These are phyloP conservation scores for Arabidopsis hybrid DNA, from an alignment of 441 rosid species.

Conservation along the genomic window DNA sequence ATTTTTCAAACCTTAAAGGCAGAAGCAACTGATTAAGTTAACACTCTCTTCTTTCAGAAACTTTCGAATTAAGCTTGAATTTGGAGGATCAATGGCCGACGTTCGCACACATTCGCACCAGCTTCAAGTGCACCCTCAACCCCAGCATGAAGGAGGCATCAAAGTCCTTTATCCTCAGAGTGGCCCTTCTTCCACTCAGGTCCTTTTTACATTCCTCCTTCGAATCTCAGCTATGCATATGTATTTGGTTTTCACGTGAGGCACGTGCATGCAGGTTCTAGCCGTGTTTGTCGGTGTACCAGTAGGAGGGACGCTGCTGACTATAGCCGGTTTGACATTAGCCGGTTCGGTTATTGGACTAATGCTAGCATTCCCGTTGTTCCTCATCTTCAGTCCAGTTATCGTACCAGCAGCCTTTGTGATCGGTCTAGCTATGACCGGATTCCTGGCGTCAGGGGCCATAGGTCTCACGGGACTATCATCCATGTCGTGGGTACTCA, in stretches of 20 bases:
- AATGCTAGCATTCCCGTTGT: constrained; percentile 60
- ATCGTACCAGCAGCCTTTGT: constrained; percentile 70
- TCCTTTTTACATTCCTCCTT: constrained; percentile 26
- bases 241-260: constrained; percentile 7
- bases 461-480: constrained; percentile 78
- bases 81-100: constrained; percentile 56
- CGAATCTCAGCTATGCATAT: constrained; percentile 12
- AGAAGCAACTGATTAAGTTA: constrained; percentile 18
- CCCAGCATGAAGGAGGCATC: constrained; percentile 45
- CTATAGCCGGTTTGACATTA: constrained; percentile 62
- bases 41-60: constrained; percentile 25
- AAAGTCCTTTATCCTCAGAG: constrained; percentile 36
- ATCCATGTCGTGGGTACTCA: constrained; percentile 63
- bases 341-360: constrained; percentile 64
- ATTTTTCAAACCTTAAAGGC: constrained; percentile 28
- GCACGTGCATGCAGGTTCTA: constrained; percentile 51
- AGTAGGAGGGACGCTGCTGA: constrained; percentile 56
- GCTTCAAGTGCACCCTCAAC: constrained; percentile 63
- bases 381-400: constrained; percentile 77
- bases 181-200: constrained; percentile 70
- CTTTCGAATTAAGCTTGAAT: not conserved
- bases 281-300: constrained; percentile 61
- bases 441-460: constrained; percentile 73
- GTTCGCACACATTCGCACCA: constrained; percentile 52
- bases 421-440: constrained; percentile 59